phyloP scores from a whole-genome alignment of 768 basidiomycete genomes.

The Leccinum subgranulosum region DNA sequence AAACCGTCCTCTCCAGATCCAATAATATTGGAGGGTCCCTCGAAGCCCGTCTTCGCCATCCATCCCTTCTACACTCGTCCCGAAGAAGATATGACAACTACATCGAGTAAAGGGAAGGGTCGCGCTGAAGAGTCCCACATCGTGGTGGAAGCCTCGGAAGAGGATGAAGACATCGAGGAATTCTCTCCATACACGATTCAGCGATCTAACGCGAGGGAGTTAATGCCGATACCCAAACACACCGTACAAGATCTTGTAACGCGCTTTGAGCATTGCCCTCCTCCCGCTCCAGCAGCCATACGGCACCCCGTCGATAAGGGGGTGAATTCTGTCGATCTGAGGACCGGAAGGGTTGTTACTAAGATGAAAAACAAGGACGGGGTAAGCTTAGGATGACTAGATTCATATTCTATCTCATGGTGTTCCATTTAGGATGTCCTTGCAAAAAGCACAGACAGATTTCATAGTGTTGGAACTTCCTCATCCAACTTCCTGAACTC shows the following conservation, averaged over 20 bases:
- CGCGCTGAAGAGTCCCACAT: constrained; percentile 13
- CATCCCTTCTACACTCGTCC: constrained; percentile 27
- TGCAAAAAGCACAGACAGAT: background rate
- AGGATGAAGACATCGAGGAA: constrained; percentile 20
- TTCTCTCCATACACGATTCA: constrained; percentile 6
- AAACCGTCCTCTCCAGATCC: constrained; percentile 27
- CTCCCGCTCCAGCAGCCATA: constrained; percentile 5
- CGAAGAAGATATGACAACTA: background rate
- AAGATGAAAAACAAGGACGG: constrained; percentile 26
- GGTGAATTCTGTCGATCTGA: constrained; percentile 7
- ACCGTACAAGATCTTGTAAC: constrained; percentile 11
- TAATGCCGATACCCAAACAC: constrained; percentile 15
- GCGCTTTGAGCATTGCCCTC: constrained; percentile 6
- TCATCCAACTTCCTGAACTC: constrained; percentile 26
- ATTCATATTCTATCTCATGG: constrained; percentile 3
- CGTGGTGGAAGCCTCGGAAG: constrained; percentile 23
- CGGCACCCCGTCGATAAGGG: background rate
- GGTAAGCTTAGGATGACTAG: constrained; percentile 15
- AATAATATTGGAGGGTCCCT: background rate
- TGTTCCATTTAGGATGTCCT: constrained; percentile 2
- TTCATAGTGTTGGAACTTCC: constrained; percentile 28
- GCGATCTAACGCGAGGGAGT: background rate
- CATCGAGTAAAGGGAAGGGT: constrained; percentile 23
- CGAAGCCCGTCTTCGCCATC: background rate
- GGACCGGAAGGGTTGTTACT: background rate